Evolutionary conservation across 1,139 yeast genomes (phyloP).

Genomic region (Nakaseomyces kungkrabaensis): DNA sequence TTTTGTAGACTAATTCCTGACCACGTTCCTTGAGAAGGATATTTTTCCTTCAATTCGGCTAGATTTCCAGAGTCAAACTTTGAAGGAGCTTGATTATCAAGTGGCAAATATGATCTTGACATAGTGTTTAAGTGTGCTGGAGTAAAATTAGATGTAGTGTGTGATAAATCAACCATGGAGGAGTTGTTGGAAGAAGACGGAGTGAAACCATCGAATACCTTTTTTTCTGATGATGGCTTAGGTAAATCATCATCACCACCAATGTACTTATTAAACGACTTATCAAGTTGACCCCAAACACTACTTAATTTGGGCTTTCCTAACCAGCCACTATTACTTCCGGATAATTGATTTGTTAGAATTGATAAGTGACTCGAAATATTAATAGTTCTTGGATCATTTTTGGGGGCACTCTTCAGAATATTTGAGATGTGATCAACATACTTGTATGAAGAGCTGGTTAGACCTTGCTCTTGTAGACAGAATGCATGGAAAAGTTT

Average conservation of each 20-base stretch:
- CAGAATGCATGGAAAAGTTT: conserved; percentile 26
- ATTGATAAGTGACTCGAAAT: conserved; percentile 17
- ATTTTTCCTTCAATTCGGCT: not conserved
- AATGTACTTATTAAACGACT: conserved; percentile 71
- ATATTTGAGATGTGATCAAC: conserved; percentile 17
- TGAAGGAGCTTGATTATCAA: not conserved
- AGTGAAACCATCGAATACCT: conserved; percentile 65
- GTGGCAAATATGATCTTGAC: not conserved
- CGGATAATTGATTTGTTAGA: conserved; percentile 19
- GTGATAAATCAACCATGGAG: conserved; percentile 23
- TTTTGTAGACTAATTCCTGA: not conserved
- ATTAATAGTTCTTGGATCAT: conserved; percentile 13
- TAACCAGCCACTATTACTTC: conserved; percentile 32
- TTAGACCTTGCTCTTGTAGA: conserved; percentile 23
- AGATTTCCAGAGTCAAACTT: not conserved
- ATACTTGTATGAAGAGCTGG: conserved; percentile 24
- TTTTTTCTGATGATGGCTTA: conserved; percentile 30
- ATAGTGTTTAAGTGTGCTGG: not conserved
- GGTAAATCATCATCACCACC: conserved; percentile 64
- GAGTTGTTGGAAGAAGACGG: conserved; percentile 40
- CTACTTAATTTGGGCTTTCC: conserved; percentile 72
- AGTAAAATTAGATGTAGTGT: not conserved
- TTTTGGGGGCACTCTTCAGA: conserved; percentile 20
- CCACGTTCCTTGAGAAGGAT: not conserved
- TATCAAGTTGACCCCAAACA: conserved; percentile 80